phyloP scores from a whole-genome alignment of 139 green algal genomes.

The Volvox africanus region DNA sequence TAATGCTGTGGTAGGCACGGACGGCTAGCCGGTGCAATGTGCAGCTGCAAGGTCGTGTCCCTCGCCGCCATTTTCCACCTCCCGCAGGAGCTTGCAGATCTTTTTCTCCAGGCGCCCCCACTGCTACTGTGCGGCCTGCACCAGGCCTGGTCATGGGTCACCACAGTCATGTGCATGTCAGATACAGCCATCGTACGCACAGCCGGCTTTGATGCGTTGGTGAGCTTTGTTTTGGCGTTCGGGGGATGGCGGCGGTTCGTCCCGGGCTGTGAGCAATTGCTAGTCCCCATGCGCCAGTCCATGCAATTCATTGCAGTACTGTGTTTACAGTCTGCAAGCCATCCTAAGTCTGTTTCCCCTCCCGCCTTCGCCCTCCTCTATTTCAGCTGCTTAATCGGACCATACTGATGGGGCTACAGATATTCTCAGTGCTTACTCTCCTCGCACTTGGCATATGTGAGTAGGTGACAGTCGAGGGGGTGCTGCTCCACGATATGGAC shows the following conservation, averaged over 20 bases:
- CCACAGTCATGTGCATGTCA: constrained; percentile 15
- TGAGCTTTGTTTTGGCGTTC: not conserved
- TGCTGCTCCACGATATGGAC: no score
- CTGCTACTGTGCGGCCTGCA: constrained; percentile 22
- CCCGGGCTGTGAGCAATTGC: no score
- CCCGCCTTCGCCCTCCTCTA: not conserved
- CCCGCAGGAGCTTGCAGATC: constrained; percentile 37
- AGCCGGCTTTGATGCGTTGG: constrained; percentile 35
- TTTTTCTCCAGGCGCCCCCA: constrained; percentile 28
- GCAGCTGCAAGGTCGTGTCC: not conserved
- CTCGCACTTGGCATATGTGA: constrained; percentile 13
- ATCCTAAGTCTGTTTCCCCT: no score
- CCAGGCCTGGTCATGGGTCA: constrained; percentile 15
- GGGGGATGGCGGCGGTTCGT: no score
- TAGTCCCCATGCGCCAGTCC: no score
- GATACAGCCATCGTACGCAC: constrained; percentile 28
- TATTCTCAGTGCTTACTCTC: constrained; percentile 31
- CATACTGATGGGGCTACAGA: constrained; percentile 33
- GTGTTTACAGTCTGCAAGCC: no score
- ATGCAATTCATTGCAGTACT: no score
- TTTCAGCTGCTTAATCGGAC: constrained; percentile 38
- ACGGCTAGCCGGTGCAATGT: not conserved
- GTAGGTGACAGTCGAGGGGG: not conserved
- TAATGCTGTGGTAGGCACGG: not conserved
- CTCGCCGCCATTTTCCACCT: not conserved